Conservation (phyloP, 441 rosid species). For the Omphalea diandra region DNA sequence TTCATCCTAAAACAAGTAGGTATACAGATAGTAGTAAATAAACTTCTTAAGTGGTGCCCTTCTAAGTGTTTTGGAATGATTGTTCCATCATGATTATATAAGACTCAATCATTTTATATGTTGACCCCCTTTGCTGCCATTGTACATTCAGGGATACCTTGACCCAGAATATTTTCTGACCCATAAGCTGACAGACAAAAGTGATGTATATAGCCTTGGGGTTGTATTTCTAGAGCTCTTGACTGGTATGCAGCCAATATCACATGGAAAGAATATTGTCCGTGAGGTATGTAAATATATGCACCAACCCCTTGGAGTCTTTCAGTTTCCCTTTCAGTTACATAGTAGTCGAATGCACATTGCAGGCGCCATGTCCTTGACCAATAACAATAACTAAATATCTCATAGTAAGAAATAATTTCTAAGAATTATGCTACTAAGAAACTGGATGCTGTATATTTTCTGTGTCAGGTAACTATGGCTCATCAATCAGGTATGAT, state of each 20-base stretch:
- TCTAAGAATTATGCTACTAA: background rate
- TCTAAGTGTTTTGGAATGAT: background rate
- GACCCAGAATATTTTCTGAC: conserved; percentile 98
- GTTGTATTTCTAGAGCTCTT: conserved; percentile 83
- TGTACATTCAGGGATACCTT: conserved; percentile 68
- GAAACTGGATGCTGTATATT: background rate
- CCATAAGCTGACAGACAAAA: conserved; percentile 84
- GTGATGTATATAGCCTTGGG: conserved; percentile 94
- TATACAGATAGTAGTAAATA: background rate
- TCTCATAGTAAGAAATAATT: too few relatives aligned
- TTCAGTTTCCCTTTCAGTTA: background rate
- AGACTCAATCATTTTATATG: background rate
- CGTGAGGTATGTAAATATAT: conserved; percentile 53
- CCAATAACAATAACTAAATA: too few relatives aligned
- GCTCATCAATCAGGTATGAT: conserved; percentile 53
- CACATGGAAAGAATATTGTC: conserved; percentile 87
- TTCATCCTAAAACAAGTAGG: too few relatives aligned
- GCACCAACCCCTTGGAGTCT: too few relatives aligned
- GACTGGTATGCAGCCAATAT: conserved; percentile 88
- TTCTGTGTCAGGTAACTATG: conserved; percentile 46
- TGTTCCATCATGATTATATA: background rate
- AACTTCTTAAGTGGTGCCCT: background rate
- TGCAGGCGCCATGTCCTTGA: too few relatives aligned
- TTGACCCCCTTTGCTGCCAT: background rate
- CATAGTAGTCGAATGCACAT: too few relatives aligned